Evolutionary conservation across 352 stramenopile genomes (phyloP), one percentile per base, ranked within the genome.

Genomic region (Globisporangium uncinulatum): DNA sequence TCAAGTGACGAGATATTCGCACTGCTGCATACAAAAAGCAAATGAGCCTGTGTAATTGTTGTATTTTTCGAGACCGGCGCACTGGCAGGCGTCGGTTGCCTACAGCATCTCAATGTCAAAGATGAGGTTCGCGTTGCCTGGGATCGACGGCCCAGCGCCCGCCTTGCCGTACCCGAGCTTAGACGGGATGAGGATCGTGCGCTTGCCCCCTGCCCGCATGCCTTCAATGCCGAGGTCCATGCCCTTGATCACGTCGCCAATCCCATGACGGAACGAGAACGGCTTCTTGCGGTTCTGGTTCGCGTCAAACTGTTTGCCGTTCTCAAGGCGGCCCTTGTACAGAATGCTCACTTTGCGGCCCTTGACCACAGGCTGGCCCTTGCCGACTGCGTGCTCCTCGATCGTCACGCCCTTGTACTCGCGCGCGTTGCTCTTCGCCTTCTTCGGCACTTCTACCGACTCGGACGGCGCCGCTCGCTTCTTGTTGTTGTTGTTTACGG

Each of bases 141-240:
- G 92, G 59, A 98, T 97, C 45, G 67, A 65, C 24, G 87, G 78
- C 1, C 77, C 75, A 0, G 86, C 76, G 39, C 95, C 95, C 13
- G 76, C 67, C 21, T 73, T 73, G 57, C 96, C 96, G 65, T 99
- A 99, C 50, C 93, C 96, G 61, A 97, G 95, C 72, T 98, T 90
- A 42, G 73, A 79, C 29, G 94, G 93, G 55, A 98, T 98, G 14
- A 77, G 74, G 50, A 99, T 91, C 29, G 85, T 96, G 48, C 96
- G 94, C 79, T 99, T 95, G 61, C 84, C 86, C 32, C 86, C 86
- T 1, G 84, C 57, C 34, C 82, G 81, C 83, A 95, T 95, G 60
- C 83, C 86, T 48, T 92, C 79, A 15, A 99, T 96, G 43, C 94
- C 86, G 61, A 97, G 88, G 69, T 98, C 95, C 92, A 97, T 98